A percentile compares a stretch with the other conserved stretches of the same genome.
These are phyloP conservation scores for Periconia digitata DNA, from an alignment of 2,329 filamentous ascomycete genomes.

Conservation along the genomic window DNA sequence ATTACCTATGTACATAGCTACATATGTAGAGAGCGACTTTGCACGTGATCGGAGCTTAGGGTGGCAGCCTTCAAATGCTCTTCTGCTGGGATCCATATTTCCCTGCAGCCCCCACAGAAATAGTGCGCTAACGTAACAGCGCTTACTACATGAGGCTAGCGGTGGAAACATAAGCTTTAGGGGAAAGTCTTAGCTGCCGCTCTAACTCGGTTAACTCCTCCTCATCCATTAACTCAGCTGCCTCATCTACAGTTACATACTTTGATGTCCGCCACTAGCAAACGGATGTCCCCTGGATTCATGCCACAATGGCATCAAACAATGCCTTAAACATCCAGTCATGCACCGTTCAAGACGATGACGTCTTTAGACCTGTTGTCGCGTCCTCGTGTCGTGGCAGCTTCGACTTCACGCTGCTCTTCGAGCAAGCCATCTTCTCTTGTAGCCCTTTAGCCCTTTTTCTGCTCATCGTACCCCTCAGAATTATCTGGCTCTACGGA, in stretches of 20 bases:
- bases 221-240: conserved; percentile 3
- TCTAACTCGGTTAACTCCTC: conserved; percentile 4
- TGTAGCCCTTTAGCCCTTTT: conserved; percentile 5
- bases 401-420: conserved; percentile 23
- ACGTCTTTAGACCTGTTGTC: conserved; percentile 22
- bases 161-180: too few relatives aligned
- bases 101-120: conserved; percentile 4
- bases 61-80: conserved; percentile 6
- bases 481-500: conserved; percentile 6
- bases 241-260: conserved; percentile 5
- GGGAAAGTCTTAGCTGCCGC: conserved; percentile 3
- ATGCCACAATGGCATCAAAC: conserved; percentile 7
- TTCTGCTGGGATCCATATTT: too few relatives aligned
- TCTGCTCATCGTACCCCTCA: conserved; percentile 5
- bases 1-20: background rate
- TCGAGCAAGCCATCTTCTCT: conserved; percentile 29
- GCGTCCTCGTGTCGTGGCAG: conserved; percentile 21
- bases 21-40: conserved; percentile 1
- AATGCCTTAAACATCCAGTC: conserved; percentile 7
- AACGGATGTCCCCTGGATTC: conserved; percentile 7
- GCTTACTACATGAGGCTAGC: conserved; percentile 6
- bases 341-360: conserved; percentile 13
- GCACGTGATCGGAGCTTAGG: conserved; percentile 7
- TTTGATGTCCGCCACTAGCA: conserved; percentile 6
- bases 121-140: conserved; percentile 1